Percentiles rank a stretch among this genome's conserved stretches.
These are phyloP conservation scores for Epichloe festucae DNA, from an alignment of 2,329 filamentous ascomycete species.

Conservation along the genomic window DNA sequence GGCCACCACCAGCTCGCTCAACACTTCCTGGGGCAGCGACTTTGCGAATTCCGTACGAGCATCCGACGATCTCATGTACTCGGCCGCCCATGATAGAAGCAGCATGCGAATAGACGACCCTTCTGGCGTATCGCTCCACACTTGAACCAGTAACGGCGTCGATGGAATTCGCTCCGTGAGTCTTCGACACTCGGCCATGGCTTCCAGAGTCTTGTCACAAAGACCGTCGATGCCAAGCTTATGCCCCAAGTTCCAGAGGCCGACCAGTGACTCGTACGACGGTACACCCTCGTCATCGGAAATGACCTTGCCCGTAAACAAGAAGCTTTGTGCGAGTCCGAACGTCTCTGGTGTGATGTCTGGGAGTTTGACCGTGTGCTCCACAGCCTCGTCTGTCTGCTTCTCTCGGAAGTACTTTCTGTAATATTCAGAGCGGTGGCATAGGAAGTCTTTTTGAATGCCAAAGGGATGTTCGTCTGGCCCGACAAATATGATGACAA, in stretches of 20 bases:
- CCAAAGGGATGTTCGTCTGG: constrained; percentile 39
- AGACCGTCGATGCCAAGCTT: constrained; percentile 40
- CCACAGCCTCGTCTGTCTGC: constrained; percentile 25
- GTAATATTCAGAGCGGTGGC: constrained; percentile 37
- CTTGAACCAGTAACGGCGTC: constrained; percentile 44
- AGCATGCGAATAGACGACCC: constrained; percentile 46
- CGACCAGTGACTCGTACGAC: constrained; percentile 40
- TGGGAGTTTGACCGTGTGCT: constrained; percentile 37
- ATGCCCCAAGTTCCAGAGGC: constrained; percentile 43
- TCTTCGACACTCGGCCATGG: constrained; percentile 43
- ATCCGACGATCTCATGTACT: constrained; percentile 48
- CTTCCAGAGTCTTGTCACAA: constrained; percentile 41
- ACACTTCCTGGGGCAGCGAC: constrained; percentile 47
- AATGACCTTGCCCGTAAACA: constrained; percentile 38
- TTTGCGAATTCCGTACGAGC: constrained; percentile 44
- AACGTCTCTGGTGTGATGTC: constrained; percentile 37
- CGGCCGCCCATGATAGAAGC: constrained; percentile 47
- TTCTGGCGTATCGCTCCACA: constrained; percentile 49
- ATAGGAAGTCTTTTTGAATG: constrained; percentile 46
- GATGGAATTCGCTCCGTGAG: constrained; percentile 42
- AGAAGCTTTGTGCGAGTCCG: constrained; percentile 39
- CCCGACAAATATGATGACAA: constrained; percentile 42
- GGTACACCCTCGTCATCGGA: constrained; percentile 29
- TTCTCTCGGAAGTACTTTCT: constrained; percentile 28
- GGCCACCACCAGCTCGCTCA: constrained; percentile 48